Evolutionary conservation across 2,329 filamentous ascomycete genomes (phyloP).

Genomic region (Neopestalotiopsis sp.): DNA sequence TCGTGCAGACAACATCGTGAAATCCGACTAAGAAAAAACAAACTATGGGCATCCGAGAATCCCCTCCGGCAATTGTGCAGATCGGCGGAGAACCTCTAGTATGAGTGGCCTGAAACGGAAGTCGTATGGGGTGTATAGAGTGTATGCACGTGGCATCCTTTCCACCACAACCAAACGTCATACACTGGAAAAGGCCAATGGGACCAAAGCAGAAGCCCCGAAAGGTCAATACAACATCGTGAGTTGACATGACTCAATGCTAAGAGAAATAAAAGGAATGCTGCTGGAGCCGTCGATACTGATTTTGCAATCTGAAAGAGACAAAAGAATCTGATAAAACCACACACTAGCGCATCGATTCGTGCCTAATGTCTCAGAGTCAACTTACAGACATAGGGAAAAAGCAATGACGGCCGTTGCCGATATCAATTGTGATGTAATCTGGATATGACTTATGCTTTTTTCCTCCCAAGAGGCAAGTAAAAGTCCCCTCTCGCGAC

Average conservation of each 20-base stretch:
- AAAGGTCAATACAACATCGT: not conserved
- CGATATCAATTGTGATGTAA: not conserved
- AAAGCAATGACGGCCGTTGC: not conserved
- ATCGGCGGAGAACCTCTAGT: not conserved
- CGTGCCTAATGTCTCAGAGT: not conserved
- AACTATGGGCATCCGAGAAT: not conserved
- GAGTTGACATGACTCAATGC: not conserved
- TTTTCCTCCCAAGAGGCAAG: not conserved
- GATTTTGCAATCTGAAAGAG: not conserved
- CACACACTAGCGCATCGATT: not conserved
- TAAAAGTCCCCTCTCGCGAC: not conserved
- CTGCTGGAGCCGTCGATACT: not conserved
- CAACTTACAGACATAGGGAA: not conserved
- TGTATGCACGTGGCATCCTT: not conserved
- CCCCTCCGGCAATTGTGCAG: constrained; percentile 3
- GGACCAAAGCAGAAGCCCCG: not conserved
- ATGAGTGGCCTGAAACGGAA: constrained; percentile 7
- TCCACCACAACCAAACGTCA: not conserved
- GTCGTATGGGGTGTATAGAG: not conserved
- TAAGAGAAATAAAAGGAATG: not conserved
- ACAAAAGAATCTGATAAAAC: not conserved
- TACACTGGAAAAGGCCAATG: not conserved
- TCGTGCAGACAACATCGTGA: not conserved
- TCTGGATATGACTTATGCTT: not conserved
- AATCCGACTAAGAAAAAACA: not conserved